phyloP scores from a whole-genome alignment of 2,329 filamentous ascomycete species.

The Curvularia sp. region DNA sequence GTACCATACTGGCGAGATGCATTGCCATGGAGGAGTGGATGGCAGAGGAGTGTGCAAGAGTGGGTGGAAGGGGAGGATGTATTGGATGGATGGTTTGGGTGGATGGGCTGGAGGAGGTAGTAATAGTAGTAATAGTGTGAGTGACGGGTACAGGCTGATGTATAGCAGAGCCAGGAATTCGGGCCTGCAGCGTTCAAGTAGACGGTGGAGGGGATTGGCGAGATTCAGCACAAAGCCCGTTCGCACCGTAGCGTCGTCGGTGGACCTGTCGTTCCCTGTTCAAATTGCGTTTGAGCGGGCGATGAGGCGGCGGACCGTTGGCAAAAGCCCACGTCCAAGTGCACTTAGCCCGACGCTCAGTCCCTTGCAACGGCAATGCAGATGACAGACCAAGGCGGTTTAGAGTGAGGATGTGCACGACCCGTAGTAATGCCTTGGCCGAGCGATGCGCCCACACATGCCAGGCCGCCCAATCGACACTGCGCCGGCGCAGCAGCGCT shows the following conservation, averaged over 20 bases:
- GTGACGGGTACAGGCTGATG: conserved; percentile 40
- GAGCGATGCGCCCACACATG: conserved; percentile 47
- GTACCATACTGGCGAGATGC: conserved; percentile 55
- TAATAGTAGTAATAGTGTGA: conserved; percentile 14
- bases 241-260: conserved; percentile 42
- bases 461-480: conserved; percentile 49
- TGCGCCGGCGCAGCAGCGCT: conserved; percentile 48
- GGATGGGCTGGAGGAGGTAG: conserved; percentile 12
- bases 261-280: conserved; percentile 44
- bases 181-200: conserved; percentile 51
- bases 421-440: conserved; percentile 42
- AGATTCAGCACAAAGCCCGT: conserved; percentile 47
- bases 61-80: conserved; percentile 16
- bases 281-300: conserved; percentile 46
- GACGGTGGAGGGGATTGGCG: conserved; percentile 41
- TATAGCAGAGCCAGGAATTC: conserved; percentile 41
- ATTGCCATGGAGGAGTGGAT: conserved; percentile 46
- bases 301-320: conserved; percentile 49
- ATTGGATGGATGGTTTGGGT: background rate
- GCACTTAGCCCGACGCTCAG: conserved; percentile 40
- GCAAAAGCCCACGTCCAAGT: conserved; percentile 42
- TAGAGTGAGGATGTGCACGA: conserved; percentile 45
- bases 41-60: conserved; percentile 18
- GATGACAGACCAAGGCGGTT: conserved; percentile 43
- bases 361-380: conserved; percentile 52